phyloP scores from a whole-genome alignment of 305 asterid genomes.

The Rubia tinctorum region DNA sequence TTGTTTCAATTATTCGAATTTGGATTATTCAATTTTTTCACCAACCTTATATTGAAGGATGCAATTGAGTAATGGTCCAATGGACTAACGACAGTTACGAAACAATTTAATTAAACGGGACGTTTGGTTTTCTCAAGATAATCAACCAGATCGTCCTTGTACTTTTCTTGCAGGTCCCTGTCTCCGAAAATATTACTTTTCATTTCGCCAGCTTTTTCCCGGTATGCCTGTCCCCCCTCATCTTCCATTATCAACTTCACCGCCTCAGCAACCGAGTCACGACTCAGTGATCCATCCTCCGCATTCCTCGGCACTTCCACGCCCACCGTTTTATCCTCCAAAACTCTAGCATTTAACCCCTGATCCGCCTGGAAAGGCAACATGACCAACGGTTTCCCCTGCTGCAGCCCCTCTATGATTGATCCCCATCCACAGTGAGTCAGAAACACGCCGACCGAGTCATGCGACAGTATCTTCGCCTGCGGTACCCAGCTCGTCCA shows the following conservation, averaged over 20 bases:
- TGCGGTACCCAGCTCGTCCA: constrained; percentile 60
- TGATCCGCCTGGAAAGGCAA: constrained; percentile 47
- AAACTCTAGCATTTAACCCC: constrained; percentile 40
- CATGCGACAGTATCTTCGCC: constrained; percentile 37
- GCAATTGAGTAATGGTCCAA: too few species aligned
- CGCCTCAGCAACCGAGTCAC: constrained; percentile 35
- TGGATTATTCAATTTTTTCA: too few species aligned
- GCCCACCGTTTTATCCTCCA: constrained; percentile 40
- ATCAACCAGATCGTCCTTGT: constrained; percentile 25
- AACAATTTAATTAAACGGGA: neutral
- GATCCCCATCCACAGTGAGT: constrained; percentile 59
- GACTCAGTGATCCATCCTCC: constrained; percentile 41
- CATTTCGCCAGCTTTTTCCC: constrained; percentile 33
- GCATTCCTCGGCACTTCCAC: constrained; percentile 39
- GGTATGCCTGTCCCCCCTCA: constrained; percentile 23
- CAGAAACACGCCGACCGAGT: constrained; percentile 49
- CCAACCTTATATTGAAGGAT: too few species aligned
- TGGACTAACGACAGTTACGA: too few species aligned
- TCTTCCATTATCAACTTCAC: constrained; percentile 38
- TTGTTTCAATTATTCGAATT: too few species aligned
- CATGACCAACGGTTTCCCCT: constrained; percentile 32
- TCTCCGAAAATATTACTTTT: constrained; percentile 22
- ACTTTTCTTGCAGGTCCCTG: constrained; percentile 22
- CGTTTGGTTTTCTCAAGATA: constrained; percentile 23
- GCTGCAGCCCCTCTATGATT: constrained; percentile 40